Conservation (phyloP, 768 basidiomycete genomes). For the Lentinula sp. region DNA sequence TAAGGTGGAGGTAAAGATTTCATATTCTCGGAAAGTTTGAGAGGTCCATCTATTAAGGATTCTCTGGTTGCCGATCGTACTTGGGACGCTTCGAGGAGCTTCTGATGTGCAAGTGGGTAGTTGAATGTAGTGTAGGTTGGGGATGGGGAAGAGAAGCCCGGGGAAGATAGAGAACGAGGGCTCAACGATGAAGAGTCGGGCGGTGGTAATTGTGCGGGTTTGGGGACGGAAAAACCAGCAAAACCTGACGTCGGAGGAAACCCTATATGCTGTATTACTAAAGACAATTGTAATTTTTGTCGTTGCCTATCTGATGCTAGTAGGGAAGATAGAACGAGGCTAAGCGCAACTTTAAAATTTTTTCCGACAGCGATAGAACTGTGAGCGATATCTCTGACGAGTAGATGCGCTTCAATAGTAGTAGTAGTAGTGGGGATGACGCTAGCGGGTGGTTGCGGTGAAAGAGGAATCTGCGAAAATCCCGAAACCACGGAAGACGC, state of each 20-base stretch:
- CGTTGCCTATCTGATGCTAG: slow-evolving; percentile 26
- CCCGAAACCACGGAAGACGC: slow-evolving; percentile 29
- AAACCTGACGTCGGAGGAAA: slow-evolving; percentile 22
- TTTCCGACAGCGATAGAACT: slow-evolving; percentile 41
- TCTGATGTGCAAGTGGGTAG: slow-evolving; percentile 46
- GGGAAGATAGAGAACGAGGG: slow-evolving; percentile 32
- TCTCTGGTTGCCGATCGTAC: slow-evolving; percentile 14
- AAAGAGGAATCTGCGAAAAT: slow-evolving; percentile 27
- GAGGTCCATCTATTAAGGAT: slow-evolving; percentile 12
- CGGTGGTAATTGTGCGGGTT: slow-evolving; percentile 14
- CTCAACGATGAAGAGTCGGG: slow-evolving; percentile 27
- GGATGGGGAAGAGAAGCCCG: slow-evolving; percentile 51
- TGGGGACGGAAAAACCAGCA: no score
- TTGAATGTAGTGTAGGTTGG: slow-evolving; percentile 43
- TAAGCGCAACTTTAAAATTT: slow-evolving; percentile 54
- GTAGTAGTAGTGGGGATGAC: slow-evolving; percentile 24
- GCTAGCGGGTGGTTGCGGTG: slow-evolving; percentile 15
- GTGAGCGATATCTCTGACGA: slow-evolving; percentile 44
- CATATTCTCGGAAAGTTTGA: slow-evolving; percentile 7
- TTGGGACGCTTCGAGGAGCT: slow-evolving; percentile 38
- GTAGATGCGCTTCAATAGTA: slow-evolving; percentile 55
- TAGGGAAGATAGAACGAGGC: slow-evolving; percentile 43
- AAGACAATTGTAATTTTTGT: slow-evolving; percentile 33
- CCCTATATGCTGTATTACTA: slow-evolving; percentile 66
- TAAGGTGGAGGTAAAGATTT: slow-evolving; percentile 37